Evolutionary conservation across 768 basidiomycete species (phyloP), one percentile per base, ranked within the genome.

Genomic region (Thelephora aurantiotincta): DNA sequence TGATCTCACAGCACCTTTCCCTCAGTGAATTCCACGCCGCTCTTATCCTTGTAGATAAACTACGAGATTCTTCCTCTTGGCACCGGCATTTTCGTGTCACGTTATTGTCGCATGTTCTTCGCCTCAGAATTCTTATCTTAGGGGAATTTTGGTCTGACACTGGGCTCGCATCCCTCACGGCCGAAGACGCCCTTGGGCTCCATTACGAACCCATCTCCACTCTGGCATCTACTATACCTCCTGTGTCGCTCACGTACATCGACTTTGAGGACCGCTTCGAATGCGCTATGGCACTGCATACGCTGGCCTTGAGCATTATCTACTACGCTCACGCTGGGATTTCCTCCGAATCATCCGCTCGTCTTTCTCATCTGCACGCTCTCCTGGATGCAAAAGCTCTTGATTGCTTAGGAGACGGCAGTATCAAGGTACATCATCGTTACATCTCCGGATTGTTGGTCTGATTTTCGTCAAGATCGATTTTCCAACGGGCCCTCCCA

Each of bases 261-360:
- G 53, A 46, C 23, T 63, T 63, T 45, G 60, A 62, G 36, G 65
- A 65, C 46, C 19, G 55, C 35, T 57, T 67, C 38, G 69, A 65
- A 38, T 56, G 63, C 2, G 55, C 68, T 1, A 66, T 76, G 52
- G 68, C 68, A 2, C 63, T 81, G 2, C 82, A 87, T 54, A 59
- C 75, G 7, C 74, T 88, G 19, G 69, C 84, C 44, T 62, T 84
- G 18, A 70, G 75, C 3, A 67, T 82, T 7, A 59, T 79, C 18
- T 82, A 72, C 55, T 68, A 76, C 54, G 82, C 81, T 0, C 78
- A 83, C 52, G 61, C 63, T 0, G 82, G 82, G 6, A 64, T 68
- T 45, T 65, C 72, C 5, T 57, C 65, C 14, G 63, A 67, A 12
- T 69, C 75, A 0, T 66, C 72, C n/a, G 58, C 64, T 6, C 65